phyloP scores from a whole-genome alignment of 1,284 basidiomycete species.

The Sphagnurus paluster region DNA sequence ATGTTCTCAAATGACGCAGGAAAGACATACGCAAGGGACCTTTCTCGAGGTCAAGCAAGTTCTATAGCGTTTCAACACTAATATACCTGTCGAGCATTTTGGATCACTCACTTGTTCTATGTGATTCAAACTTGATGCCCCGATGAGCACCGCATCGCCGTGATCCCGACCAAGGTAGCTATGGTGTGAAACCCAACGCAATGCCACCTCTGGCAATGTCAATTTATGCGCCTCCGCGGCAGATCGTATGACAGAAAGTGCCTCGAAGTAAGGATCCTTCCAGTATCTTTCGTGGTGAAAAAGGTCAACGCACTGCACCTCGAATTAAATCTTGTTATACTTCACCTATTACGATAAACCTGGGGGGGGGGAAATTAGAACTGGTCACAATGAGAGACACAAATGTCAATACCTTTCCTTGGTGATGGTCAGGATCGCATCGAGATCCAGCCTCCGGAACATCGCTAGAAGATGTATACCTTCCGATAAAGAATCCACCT shows the following conservation, averaged over 20 bases:
- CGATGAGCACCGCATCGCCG: constrained; percentile 52
- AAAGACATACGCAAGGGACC: constrained; percentile 49
- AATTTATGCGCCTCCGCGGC: constrained; percentile 42
- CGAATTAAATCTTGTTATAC: no score
- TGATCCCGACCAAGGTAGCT: constrained; percentile 46
- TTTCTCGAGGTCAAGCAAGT: constrained; percentile 56
- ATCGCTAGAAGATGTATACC: constrained; percentile 34
- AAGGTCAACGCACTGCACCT: no score
- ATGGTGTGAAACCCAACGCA: constrained; percentile 57
- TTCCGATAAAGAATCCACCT: constrained; percentile 45
- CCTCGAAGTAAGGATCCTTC: constrained; percentile 51
- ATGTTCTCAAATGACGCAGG: no score
- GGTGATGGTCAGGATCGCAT: constrained; percentile 37
- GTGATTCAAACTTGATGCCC: constrained; percentile 49
- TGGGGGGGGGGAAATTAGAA: constrained; percentile 3
- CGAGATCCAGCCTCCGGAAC: constrained; percentile 40
- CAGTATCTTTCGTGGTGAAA: no score
- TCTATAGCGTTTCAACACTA: constrained; percentile 28
- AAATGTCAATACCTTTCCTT: constrained; percentile 31
- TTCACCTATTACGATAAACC: constrained; percentile 33
- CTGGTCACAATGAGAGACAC: neutral
- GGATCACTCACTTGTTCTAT: constrained; percentile 40
- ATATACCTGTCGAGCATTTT: neutral
- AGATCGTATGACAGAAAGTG: constrained; percentile 37
- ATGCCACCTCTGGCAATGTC: constrained; percentile 48